Evolutionary conservation across 176 grass and related monocot genomes (phyloP), one percentile per base, ranked within the genome.

Genomic region (Cenchrus purpureus): DNA sequence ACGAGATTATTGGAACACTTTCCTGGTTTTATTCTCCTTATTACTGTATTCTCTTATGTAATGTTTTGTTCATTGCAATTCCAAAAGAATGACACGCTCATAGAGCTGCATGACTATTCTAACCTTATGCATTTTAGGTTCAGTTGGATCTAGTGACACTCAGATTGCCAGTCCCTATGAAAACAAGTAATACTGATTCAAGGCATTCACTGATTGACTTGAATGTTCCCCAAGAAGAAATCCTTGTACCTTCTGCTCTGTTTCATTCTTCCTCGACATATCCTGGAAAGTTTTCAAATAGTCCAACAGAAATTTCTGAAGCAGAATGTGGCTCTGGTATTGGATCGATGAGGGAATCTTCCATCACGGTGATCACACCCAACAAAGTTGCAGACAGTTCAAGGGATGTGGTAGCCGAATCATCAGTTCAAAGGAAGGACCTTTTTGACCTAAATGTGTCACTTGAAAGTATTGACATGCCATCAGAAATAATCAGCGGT

Each of bases 71-170:
- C 17, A 74, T 74, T 58, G 10, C 22, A 57, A 74, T 12, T 66
- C 60, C 51, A 75, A 67, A 40, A 87, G 17, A 25, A 58, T 81
- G 42, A 10, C 16, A 0, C 81, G 0, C 25, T 20, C n/a, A 10
- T 69, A 56, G 34, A 55, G 12, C 32, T 81, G n/a, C 12, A 17
- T 71, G 66, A 29, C 40, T 19, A 46, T 58, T 71, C 66, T 82
- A 71, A 28, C 4, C n/a, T 71, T 48, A 31, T 82, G 13, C 54
- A 48, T 60, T 82, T 1, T 42, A 82, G 80, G 68, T 82, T 82
- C 80, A 60, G 80, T 82, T 82, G 80, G 80, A 31, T 82, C 80
- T 48, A 82, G 80, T 71, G 22, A 58, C 1, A 82, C 80, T 60
- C 67, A 31, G 54, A 71, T 45, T 82, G 67, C 22, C 80, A 71